These are phyloP conservation scores for Lomentospora prolificans DNA, from an alignment of 2,329 filamentous ascomycete species.

Conservation along the genomic window DNA sequence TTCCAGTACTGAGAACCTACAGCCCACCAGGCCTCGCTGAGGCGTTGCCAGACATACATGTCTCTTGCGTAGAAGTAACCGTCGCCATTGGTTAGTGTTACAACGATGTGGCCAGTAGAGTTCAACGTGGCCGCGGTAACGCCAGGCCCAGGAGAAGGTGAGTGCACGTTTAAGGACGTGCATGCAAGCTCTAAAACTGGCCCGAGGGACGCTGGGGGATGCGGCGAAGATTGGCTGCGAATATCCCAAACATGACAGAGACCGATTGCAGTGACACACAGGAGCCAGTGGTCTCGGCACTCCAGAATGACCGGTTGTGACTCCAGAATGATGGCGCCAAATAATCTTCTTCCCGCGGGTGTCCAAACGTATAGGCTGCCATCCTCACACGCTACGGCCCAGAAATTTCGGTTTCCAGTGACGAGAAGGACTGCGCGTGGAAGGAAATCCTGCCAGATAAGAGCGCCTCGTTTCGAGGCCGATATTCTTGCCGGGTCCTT, in stretches of 20 bases:
- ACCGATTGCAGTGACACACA: constrained; percentile 81
- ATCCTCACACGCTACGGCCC: constrained; percentile 89
- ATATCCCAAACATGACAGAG: constrained; percentile 93
- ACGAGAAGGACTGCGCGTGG: constrained; percentile 80
- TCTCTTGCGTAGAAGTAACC: constrained; percentile 80
- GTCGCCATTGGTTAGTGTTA: constrained; percentile 91
- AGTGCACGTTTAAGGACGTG: constrained; percentile 66
- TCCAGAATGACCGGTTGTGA: constrained; percentile 91
- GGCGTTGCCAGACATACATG: constrained; percentile 85
- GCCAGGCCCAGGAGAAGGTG: constrained; percentile 65
- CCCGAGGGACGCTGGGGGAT: constrained; percentile 80
- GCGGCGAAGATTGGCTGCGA: constrained; percentile 69
- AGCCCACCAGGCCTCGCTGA: constrained; percentile 98
- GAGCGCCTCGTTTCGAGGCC: constrained; percentile 67
- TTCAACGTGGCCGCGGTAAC: constrained; percentile 89
- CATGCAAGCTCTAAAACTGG: constrained; percentile 82
- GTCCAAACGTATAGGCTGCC: constrained; percentile 87
- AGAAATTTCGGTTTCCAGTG: constrained; percentile 83
- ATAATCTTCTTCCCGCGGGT: constrained; percentile 73
- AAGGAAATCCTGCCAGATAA: constrained; percentile 90
- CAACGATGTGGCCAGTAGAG: constrained; percentile 71
- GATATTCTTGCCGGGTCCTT: constrained; percentile 79
- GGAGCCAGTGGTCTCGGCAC: constrained; percentile 76
- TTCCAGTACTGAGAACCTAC: constrained; percentile 99
- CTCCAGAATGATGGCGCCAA: constrained; percentile 80